Percentiles rank a stretch among this genome's conserved stretches.
Evolutionary conservation across 176 grass and related monocot species (phyloP).

Genomic region (Oryza australiensis): DNA sequence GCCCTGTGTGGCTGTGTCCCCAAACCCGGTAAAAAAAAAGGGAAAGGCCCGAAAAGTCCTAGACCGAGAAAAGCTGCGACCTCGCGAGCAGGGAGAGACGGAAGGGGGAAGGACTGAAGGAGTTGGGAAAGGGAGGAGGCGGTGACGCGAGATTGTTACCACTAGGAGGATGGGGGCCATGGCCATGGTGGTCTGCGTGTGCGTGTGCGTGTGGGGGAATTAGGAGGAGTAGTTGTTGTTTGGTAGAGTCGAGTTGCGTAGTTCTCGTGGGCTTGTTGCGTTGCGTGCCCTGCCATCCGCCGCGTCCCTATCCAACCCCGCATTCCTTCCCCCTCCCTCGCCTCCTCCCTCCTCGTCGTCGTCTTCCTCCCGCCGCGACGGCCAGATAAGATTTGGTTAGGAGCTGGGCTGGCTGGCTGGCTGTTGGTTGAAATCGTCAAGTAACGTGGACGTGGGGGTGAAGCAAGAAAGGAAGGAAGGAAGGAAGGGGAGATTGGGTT

Average conservation of each 20-base stretch:
- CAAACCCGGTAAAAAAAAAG: neutral
- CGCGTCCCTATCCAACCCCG: constrained; percentile 39
- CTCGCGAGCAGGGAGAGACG: no score
- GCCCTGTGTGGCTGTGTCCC: neutral
- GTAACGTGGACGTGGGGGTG: constrained; percentile 15
- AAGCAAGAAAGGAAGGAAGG: constrained; percentile 37
- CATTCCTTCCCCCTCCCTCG: neutral
- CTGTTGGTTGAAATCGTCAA: constrained; percentile 8
- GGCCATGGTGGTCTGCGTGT: neutral
- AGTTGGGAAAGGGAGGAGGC: neutral
- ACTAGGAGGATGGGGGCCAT: neutral
- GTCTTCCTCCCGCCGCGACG: neutral
- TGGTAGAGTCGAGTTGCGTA: constrained; percentile 16
- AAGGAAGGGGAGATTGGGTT: neutral
- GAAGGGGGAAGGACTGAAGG: neutral
- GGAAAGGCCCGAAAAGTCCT: neutral
- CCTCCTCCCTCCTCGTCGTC: no score
- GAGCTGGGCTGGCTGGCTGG: neutral
- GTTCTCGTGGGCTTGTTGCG: constrained; percentile 39
- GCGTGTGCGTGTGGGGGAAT: neutral
- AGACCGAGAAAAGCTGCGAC: neutral
- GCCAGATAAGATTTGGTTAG: constrained; percentile 47
- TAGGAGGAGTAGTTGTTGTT: constrained; percentile 4
- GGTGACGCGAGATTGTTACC: neutral
- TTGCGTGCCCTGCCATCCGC: constrained; percentile 42